Evolutionary conservation across 2,329 filamentous ascomycete genomes (phyloP).

Genomic region (Xylaria sp.): DNA sequence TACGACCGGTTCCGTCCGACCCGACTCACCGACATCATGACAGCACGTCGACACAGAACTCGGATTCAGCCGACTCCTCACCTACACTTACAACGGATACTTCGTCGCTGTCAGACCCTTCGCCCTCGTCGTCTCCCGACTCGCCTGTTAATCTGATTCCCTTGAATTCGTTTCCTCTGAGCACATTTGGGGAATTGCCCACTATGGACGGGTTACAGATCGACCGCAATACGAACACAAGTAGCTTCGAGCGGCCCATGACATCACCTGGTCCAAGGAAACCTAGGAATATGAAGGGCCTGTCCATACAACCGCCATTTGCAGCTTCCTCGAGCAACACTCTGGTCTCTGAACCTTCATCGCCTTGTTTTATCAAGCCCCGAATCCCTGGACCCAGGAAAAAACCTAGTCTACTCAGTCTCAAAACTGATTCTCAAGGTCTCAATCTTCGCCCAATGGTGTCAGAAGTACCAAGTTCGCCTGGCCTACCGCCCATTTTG

Average conservation of each 20-base stretch:
- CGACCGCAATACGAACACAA: constrained; percentile 51
- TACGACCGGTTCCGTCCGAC: constrained; percentile 57
- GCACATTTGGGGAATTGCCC: constrained; percentile 63
- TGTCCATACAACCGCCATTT: constrained; percentile 78
- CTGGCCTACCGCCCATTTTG: constrained; percentile 67
- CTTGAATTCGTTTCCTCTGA: constrained; percentile 73
- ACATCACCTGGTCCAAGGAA: constrained; percentile 77
- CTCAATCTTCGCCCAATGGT: constrained; percentile 60
- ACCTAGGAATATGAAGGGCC: constrained; percentile 84
- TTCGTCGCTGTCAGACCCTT: constrained; percentile 87
- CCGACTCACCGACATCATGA: constrained; percentile 76
- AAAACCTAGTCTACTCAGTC: constrained; percentile 80
- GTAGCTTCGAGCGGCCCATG: constrained; percentile 65
- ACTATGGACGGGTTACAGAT: constrained; percentile 59
- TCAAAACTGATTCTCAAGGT: constrained; percentile 76
- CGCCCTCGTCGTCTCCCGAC: constrained; percentile 91
- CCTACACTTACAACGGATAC: constrained; percentile 94
- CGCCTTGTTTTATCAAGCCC: constrained; percentile 84
- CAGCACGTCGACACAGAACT: constrained; percentile 80
- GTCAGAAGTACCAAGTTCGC: constrained; percentile 66
- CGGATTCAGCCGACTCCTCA: constrained; percentile 91
- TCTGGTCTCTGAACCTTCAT: constrained; percentile 73
- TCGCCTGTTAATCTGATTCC: constrained; percentile 82
- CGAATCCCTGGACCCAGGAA: constrained; percentile 76
- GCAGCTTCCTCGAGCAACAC: constrained; percentile 59